These are phyloP conservation scores for Trametes versicolor DNA, from an alignment of 1,284 basidiomycete genomes.

Conservation along the genomic window DNA sequence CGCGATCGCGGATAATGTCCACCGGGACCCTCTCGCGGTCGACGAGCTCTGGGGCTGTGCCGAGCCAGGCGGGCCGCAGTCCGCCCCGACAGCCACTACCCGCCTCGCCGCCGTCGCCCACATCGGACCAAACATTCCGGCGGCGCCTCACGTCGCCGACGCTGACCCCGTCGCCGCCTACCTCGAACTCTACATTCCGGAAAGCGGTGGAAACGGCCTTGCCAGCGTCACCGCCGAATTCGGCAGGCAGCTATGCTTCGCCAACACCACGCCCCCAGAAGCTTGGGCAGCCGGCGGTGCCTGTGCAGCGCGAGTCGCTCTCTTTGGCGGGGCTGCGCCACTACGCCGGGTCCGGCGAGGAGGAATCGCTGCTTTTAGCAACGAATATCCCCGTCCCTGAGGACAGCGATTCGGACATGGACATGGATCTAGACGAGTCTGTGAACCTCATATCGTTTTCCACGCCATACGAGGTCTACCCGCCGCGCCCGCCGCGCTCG, in stretches of 20 bases:
- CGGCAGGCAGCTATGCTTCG: constrained; percentile 46
- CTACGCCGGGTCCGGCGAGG: constrained; percentile 49
- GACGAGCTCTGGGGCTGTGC: constrained; percentile 44
- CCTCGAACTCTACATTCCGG: constrained; percentile 51
- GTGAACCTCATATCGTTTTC: constrained; percentile 78
- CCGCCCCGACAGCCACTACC: constrained; percentile 39
- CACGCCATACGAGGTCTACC: constrained; percentile 66
- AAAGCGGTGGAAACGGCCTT: constrained; percentile 57
- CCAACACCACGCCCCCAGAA: constrained; percentile 48
- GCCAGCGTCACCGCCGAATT: constrained; percentile 53
- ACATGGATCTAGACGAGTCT: constrained; percentile 59
- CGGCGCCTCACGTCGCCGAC: constrained; percentile 64
- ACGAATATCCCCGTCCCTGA: constrained; percentile 77
- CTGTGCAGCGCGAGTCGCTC: constrained; percentile 49
- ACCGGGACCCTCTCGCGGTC: constrained; percentile 50
- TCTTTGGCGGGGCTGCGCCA: constrained; percentile 41
- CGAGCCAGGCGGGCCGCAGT: constrained; percentile 48
- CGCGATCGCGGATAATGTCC: constrained; percentile 55
- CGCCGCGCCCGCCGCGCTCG: constrained; percentile 42
- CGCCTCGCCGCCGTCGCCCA: constrained; percentile 57
- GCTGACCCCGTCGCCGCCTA: constrained; percentile 47
- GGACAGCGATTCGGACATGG: constrained; percentile 73
- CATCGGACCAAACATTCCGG: constrained; percentile 51
- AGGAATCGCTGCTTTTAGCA: constrained; percentile 76
- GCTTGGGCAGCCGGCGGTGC: constrained; percentile 31